These are phyloP conservation scores for Calonectria fujianensis DNA, from an alignment of 2,329 filamentous ascomycete genomes.

Conservation along the genomic window DNA sequence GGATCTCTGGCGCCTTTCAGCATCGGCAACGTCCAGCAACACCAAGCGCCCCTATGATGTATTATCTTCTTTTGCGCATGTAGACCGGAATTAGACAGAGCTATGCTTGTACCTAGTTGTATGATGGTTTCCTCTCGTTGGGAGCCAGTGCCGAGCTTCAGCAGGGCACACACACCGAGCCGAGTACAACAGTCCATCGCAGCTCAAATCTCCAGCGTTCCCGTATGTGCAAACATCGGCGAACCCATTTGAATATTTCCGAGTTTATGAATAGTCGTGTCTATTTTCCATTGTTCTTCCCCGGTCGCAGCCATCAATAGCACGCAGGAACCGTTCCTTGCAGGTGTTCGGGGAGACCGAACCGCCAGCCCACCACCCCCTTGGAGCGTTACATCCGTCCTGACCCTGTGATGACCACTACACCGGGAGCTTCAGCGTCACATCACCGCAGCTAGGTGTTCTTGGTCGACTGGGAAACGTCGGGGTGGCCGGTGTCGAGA, in stretches of 20 bases:
- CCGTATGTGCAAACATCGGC: slow-evolving; percentile 31
- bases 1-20: not conserved
- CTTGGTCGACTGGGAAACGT: slow-evolving; percentile 6
- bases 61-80: not conserved
- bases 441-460: slow-evolving; percentile 17
- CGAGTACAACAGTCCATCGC: not conserved
- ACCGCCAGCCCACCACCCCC: not conserved
- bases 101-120: not conserved
- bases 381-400: slow-evolving; percentile 25
- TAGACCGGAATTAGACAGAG: not conserved
- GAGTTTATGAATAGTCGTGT: slow-evolving; percentile 20
- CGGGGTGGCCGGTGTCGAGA: slow-evolving; percentile 14
- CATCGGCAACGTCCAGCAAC: not conserved
- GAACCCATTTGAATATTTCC: slow-evolving; percentile 37
- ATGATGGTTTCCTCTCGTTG: not conserved
- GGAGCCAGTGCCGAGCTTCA: not conserved
- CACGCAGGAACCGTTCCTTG: slow-evolving; percentile 28
- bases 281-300: slow-evolving; percentile 26
- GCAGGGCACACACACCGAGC: not conserved
- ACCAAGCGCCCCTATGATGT: not conserved
- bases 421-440: slow-evolving; percentile 2
- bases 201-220: not conserved
- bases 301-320: slow-evolving; percentile 28
- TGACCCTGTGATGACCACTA: slow-evolving; percentile 6
- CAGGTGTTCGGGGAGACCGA: slow-evolving; percentile 3